phyloP scores from a whole-genome alignment of 1,284 basidiomycete genomes.

The Moesziomyces aphidis region DNA sequence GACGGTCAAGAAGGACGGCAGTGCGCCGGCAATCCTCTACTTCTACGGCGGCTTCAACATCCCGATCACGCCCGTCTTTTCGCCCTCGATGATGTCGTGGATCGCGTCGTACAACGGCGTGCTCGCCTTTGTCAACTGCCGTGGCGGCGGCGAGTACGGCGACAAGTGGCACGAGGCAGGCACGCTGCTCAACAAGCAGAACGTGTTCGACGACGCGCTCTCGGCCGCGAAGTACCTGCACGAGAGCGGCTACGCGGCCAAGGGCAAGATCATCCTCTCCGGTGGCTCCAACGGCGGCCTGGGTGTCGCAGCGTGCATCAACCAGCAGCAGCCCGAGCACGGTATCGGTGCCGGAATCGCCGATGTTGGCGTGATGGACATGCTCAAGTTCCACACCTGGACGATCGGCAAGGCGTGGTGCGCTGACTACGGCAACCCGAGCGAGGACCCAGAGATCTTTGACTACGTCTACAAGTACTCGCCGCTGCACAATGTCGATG shows the following conservation, averaged over 20 bases:
- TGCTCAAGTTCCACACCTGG: conserved; percentile 71
- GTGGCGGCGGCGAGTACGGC: conserved; percentile 87
- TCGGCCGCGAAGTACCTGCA: conserved; percentile 77
- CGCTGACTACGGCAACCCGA: conserved; percentile 83
- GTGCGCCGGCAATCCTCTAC: conserved; percentile 82
- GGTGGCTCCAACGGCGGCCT: conserved; percentile 73
- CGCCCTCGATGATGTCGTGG: conserved; percentile 79
- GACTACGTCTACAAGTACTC: conserved; percentile 64
- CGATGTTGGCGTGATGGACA: conserved; percentile 75
- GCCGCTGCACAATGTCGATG: conserved; percentile 63
- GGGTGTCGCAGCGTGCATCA: conserved; percentile 81
- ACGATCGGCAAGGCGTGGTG: conserved; percentile 79
- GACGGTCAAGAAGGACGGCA: conserved; percentile 78
- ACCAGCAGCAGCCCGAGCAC: conserved; percentile 81
- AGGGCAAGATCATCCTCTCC: conserved; percentile 81
- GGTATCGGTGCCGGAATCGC: conserved; percentile 73
- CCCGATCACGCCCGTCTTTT: conserved; percentile 79
- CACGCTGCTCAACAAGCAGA: conserved; percentile 69
- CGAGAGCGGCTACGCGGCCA: conserved; percentile 77
- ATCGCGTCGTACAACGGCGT: conserved; percentile 79
- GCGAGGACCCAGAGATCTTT: conserved; percentile 67
- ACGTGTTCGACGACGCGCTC: conserved; percentile 78
- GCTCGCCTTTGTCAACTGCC: conserved; percentile 74
- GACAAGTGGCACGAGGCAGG: conserved; percentile 72
- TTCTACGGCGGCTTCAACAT: conserved; percentile 74